Percentiles rank a stretch among this genome's conserved stretches.
These are phyloP conservation scores for Gypsophila paniculata DNA, from an alignment of 179 eudicot genomes.

Conservation along the genomic window DNA sequence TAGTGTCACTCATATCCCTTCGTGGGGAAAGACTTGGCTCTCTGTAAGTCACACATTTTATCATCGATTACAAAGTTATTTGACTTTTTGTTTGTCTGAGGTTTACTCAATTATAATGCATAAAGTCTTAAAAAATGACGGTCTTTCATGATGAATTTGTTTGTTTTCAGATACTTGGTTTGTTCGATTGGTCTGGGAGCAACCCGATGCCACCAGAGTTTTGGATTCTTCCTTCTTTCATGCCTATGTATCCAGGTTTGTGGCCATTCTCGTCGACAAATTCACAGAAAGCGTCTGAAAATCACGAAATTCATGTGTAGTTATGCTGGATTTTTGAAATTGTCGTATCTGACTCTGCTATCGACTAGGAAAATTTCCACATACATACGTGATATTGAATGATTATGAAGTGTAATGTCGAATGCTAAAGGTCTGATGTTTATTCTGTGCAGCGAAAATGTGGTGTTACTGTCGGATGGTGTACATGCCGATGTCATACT, in stretches of 20 bases:
- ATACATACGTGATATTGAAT: neutral
- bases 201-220: slow-evolving; percentile 45
- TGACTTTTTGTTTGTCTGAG: too few species aligned
- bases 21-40: slow-evolving; percentile 67
- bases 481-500: slow-evolving; percentile 60
- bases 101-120: too few species aligned
- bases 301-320: too few species aligned
- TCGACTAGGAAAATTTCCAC: neutral
- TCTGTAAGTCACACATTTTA: slow-evolving; percentile 25
- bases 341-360: neutral
- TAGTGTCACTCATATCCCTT: slow-evolving; percentile 44
- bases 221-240: slow-evolving; percentile 32
- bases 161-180: slow-evolving; percentile 44
- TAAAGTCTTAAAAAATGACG: too few species aligned
- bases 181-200: slow-evolving; percentile 55
- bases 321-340: neutral
- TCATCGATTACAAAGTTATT: neutral
- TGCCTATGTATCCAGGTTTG: slow-evolving; percentile 55
- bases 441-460: slow-evolving; percentile 43
- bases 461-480: slow-evolving; percentile 34
- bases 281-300: neutral
- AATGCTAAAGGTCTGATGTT: neutral
- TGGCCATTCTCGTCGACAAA: too few species aligned
- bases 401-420: neutral
- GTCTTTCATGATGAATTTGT: too few species aligned